Conservation (phyloP, 352 stramenopile species). For the Pelagophyceae sp. region DNA sequence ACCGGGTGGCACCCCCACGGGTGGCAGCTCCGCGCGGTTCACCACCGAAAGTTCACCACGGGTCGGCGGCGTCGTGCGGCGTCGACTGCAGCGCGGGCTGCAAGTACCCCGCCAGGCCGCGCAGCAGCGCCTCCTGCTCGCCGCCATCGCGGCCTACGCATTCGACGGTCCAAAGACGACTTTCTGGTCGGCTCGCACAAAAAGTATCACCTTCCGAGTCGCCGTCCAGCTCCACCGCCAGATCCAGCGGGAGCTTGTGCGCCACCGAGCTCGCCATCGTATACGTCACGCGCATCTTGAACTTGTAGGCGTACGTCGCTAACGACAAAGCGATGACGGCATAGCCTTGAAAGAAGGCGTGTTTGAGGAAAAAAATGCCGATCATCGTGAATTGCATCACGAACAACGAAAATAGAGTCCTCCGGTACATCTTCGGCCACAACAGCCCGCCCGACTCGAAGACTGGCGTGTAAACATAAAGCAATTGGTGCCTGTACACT, state of each 20-base stretch:
- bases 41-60: no score
- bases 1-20: no score
- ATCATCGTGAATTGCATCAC: conserved; percentile 38
- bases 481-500: conserved; percentile 43
- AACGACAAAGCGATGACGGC: conserved; percentile 27
- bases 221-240: conserved; percentile 29
- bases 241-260: conserved; percentile 35
- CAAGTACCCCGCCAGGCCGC: background rate
- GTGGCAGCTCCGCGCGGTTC: no score
- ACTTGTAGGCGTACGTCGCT: conserved; percentile 23
- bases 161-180: no score
- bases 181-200: no score
- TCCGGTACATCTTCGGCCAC: conserved; percentile 38
- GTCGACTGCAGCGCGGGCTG: background rate
- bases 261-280: conserved; percentile 25
- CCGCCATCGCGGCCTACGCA: no score
- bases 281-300: conserved; percentile 11
- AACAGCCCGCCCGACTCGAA: conserved; percentile 38
- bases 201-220: background rate
- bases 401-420: conserved; percentile 37
- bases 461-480: conserved; percentile 43
- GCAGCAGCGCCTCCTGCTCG: background rate
- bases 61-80: no score
- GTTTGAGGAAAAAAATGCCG: conserved; percentile 38
- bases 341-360: conserved; percentile 33